These are phyloP conservation scores for Gamsiella multidivaricata DNA, from an alignment of 192 early-diverging fungal genomes.

Conservation along the genomic window DNA sequence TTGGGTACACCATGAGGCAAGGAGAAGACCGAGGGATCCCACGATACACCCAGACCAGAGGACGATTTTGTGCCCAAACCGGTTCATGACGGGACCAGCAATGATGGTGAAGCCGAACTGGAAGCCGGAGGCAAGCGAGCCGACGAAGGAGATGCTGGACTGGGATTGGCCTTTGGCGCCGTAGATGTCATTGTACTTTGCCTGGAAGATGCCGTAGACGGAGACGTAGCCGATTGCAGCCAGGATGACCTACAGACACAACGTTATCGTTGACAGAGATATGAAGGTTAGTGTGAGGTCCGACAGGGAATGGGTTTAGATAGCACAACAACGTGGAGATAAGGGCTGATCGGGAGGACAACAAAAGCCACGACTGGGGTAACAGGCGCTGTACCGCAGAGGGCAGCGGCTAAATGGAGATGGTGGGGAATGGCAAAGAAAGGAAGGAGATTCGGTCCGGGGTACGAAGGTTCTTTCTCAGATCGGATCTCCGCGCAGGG, in stretches of 20 bases:
- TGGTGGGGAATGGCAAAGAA: too few relatives aligned
- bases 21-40: constrained; percentile 29
- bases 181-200: constrained; percentile 43
- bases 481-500: too few relatives aligned
- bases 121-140: constrained; percentile 38
- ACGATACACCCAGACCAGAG: constrained; percentile 38
- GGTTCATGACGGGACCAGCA: constrained; percentile 41
- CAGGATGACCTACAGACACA: constrained; percentile 32
- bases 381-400: too few relatives aligned
- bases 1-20: constrained; percentile 41
- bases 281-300: too few relatives aligned
- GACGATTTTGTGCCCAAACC: constrained; percentile 36
- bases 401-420: too few relatives aligned
- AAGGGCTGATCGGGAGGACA: too few relatives aligned
- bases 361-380: too few relatives aligned
- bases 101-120: constrained; percentile 49
- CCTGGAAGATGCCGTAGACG: constrained; percentile 46
- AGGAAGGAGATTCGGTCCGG: too few relatives aligned
- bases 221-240: constrained; percentile 47
- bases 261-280: too few relatives aligned
- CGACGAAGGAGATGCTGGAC: constrained; percentile 35
- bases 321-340: too few relatives aligned
- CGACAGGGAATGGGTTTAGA: too few relatives aligned
- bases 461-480: too few relatives aligned
- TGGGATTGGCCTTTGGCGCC: constrained; percentile 19